These are phyloP conservation scores for Elaphomyces granulatus DNA, from an alignment of 495 filamentous ascomycete genomes.

Conservation along the genomic window DNA sequence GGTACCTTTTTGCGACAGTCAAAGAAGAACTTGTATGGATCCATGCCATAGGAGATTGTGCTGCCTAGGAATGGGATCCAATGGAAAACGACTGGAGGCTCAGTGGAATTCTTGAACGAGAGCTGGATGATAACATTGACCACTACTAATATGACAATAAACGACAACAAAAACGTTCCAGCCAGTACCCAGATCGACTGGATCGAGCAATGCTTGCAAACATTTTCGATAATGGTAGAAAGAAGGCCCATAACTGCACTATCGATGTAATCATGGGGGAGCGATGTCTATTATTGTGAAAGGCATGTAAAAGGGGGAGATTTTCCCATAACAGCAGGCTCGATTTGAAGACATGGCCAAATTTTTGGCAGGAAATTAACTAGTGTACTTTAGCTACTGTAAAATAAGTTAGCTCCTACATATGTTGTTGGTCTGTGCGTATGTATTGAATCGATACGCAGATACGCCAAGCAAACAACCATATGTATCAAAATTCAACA, in stretches of 20 bases:
- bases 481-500: too few species aligned
- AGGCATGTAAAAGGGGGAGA: too few species aligned
- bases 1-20: constrained; percentile 53
- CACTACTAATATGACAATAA: constrained; percentile 33
- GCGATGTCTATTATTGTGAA: too few species aligned
- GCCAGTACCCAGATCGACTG: constrained; percentile 16
- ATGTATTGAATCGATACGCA: too few species aligned
- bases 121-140: constrained; percentile 56
- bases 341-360: too few species aligned
- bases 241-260: constrained; percentile 16
- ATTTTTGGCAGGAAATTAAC: too few species aligned
- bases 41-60: constrained; percentile 69
- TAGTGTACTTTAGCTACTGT: too few species aligned
- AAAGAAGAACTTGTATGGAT: constrained; percentile 67
- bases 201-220: constrained; percentile 23
- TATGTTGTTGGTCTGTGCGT: too few species aligned
- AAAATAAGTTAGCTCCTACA: too few species aligned
- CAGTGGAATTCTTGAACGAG: constrained; percentile 53
- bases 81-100: constrained; percentile 73
- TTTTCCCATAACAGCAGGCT: too few species aligned
- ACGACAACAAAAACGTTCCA: constrained; percentile 22
- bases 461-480: too few species aligned
- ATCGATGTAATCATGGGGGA: too few species aligned
- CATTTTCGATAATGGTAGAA: constrained; percentile 16
- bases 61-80: constrained; percentile 70